Percentiles rank a stretch among this genome's conserved stretches.
Evolutionary conservation across 495 filamentous ascomycete species (phyloP).

Genomic region (Haplographium delicatum): DNA sequence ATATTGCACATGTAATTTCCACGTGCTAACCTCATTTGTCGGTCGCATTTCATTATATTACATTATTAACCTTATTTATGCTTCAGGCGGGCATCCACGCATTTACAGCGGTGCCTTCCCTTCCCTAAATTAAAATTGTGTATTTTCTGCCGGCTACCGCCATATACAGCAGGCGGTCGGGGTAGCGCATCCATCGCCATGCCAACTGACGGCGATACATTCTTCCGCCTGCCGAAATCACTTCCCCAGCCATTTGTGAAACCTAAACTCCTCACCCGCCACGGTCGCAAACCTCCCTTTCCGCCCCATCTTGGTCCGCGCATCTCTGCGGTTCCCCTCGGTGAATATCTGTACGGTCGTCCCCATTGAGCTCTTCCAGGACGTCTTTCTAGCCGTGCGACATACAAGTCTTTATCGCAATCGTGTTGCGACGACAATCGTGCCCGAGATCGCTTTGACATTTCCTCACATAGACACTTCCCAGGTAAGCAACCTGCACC

Average conservation of each 20-base stretch:
- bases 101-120: neutral
- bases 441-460: neutral
- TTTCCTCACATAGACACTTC: neutral
- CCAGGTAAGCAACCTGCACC: no score
- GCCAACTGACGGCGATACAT: neutral
- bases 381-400: neutral
- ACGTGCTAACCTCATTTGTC: no score
- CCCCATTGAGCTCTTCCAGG: neutral
- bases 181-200: neutral
- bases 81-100: no score
- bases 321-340: no score
- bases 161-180: neutral
- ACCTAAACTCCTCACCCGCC: neutral
- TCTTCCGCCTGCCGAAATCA: no score
- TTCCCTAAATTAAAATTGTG: neutral
- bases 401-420: neutral
- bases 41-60: no score
- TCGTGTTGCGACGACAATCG: neutral
- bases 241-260: neutral
- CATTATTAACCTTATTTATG: no score
- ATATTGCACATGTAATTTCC: no score
- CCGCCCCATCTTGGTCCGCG: neutral
- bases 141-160: neutral
- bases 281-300: neutral
- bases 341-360: no score